Evolutionary conservation across 176 grass and related monocot species (phyloP).

Genomic region (Zea luxurians): DNA sequence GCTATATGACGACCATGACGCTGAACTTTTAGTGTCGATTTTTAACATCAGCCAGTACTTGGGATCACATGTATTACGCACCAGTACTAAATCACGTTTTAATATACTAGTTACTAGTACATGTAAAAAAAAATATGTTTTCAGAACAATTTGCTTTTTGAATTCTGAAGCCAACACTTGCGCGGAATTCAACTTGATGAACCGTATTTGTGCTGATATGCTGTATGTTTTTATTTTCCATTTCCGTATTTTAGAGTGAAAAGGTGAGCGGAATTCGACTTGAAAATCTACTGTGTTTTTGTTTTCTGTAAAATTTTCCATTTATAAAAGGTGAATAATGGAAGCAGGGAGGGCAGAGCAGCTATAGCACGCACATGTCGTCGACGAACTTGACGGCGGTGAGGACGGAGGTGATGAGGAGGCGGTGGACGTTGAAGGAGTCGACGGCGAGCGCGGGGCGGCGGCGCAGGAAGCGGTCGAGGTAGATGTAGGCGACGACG

Average conservation of each 20-base stretch:
- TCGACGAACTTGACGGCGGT: slow-evolving; percentile 98
- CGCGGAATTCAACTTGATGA: slow-evolving; percentile 14
- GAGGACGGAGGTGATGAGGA: slow-evolving; percentile 92
- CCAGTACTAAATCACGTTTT: too few relatives aligned
- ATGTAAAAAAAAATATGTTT: not conserved
- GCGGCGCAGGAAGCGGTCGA: slow-evolving; percentile 81
- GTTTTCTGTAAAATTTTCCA: too few relatives aligned
- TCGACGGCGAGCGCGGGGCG: slow-evolving; percentile 72
- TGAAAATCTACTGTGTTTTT: too few relatives aligned
- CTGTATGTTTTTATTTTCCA: not conserved
- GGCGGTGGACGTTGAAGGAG: slow-evolving; percentile 97
- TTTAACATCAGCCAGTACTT: too few relatives aligned
- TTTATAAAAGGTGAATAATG: not conserved
- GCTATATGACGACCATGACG: not conserved
- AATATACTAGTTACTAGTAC: not conserved
- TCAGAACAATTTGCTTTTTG: not conserved
- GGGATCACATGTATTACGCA: too few relatives aligned
- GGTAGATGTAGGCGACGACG: slow-evolving; percentile 94
- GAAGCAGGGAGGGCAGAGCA: not conserved
- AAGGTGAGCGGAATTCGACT: too few relatives aligned
- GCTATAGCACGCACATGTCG: slow-evolving; percentile 68
- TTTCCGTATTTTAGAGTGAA: not conserved
- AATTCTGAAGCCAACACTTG: not conserved
- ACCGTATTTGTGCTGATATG: not conserved
- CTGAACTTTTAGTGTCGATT: not conserved